These are phyloP conservation scores for Colletotrichum horii DNA, from an alignment of 2,329 filamentous ascomycete species.

Conservation along the genomic window DNA sequence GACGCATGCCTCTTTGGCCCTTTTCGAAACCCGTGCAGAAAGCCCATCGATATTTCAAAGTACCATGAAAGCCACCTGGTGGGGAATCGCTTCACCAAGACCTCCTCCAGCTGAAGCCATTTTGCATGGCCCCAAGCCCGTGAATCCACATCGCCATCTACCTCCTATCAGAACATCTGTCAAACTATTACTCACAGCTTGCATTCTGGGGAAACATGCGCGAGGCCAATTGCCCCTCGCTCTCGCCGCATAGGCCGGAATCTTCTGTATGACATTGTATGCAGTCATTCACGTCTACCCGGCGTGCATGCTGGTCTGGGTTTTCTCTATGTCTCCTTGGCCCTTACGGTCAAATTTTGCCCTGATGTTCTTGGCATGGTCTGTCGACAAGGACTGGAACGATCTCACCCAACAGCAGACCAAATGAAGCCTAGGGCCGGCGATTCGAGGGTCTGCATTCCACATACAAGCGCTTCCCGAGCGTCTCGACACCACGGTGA, in stretches of 20 bases:
- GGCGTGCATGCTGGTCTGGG: neutral
- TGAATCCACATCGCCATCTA: neutral
- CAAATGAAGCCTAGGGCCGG: neutral
- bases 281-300: neutral
- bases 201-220: neutral
- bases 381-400: neutral
- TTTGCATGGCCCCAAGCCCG: neutral
- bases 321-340: neutral
- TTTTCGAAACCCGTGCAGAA: constrained; percentile 8
- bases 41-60: constrained; percentile 3
- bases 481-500: neutral
- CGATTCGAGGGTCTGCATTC: neutral
- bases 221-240: neutral
- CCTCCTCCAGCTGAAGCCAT: neutral
- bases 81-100: constrained; percentile 7
- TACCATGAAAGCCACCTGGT: constrained; percentile 2
- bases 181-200: constrained; percentile 18
- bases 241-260: neutral
- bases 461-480: neutral
- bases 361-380: neutral
- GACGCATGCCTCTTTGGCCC: neutral
- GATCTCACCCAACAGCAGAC: neutral
- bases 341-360: neutral
- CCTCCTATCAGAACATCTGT: neutral
- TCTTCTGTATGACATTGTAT: neutral